Conservation (phyloP, 768 basidiomycete genomes). For the Hortiboletus flavorubellus region DNA sequence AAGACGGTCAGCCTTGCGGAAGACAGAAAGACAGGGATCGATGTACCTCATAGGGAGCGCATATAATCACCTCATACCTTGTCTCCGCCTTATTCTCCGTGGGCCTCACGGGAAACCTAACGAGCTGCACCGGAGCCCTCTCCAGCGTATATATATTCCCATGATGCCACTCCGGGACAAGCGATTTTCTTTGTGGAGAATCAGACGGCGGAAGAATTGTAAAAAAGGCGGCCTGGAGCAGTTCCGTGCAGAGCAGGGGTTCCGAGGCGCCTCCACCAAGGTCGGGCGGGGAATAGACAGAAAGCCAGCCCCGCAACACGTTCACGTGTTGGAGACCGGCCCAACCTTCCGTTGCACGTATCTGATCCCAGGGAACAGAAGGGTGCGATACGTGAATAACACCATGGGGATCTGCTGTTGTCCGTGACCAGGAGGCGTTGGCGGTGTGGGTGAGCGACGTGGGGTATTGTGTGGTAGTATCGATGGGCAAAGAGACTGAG, state of each 20-base stretch:
- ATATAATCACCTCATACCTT: constrained; percentile 66
- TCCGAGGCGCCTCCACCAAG: neutral
- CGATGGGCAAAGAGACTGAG: constrained; percentile 12
- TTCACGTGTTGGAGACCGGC: constrained; percentile 79
- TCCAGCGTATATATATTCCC: constrained; percentile 83
- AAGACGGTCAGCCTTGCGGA: neutral
- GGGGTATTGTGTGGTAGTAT: constrained; percentile 41
- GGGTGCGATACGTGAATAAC: constrained; percentile 63
- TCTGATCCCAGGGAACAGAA: constrained; percentile 56
- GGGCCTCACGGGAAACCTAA: constrained; percentile 48
- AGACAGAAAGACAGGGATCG: neutral
- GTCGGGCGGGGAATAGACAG: constrained; percentile 45
- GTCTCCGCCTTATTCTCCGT: constrained; percentile 37
- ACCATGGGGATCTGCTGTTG: constrained; percentile 41
- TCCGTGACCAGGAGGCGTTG: constrained; percentile 57
- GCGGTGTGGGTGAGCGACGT: constrained; percentile 44
- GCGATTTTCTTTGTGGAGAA: constrained; percentile 25
- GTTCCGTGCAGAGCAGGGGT: constrained; percentile 55
- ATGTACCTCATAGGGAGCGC: constrained; percentile 78
- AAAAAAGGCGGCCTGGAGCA: constrained; percentile 76
- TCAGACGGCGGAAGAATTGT: constrained; percentile 50
- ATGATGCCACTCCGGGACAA: constrained; percentile 61
- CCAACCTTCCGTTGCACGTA: constrained; percentile 83
- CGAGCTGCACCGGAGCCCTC: constrained; percentile 44
- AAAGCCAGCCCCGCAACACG: constrained; percentile 62